Evolutionary conservation across 768 basidiomycete species (phyloP), one percentile per base, ranked within the genome.

Genomic region (Agrocybe chaxingu): DNA sequence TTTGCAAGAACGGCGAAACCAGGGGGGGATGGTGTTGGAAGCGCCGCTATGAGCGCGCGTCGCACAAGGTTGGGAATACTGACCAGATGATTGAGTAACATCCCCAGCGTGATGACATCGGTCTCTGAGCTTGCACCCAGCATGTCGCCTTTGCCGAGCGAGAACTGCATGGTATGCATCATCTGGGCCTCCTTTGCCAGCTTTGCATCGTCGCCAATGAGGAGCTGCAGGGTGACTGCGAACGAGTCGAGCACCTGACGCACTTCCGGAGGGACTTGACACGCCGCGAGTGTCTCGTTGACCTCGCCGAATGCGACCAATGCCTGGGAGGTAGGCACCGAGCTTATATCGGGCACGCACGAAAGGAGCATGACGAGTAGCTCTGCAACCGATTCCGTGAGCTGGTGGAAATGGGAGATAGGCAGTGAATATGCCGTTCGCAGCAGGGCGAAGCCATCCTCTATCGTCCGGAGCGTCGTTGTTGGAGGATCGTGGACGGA

Each of bases 151-250:
- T 83, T 87, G 13, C 79, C 79, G 30, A 83, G 62, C 8, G 76
- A 69, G 46, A 83, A 62, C 50, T 84, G 85, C 35, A 83, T 65
- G 16, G 70, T 79, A 46, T 87, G 86, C 70, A 87, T 79, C 66
- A 87, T 75, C 51, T 88, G 85, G 11, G 84, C 80, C 66, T 89
- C 86, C 50, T 80, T 72, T n/a, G 82, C 77, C 42, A 74, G 77
- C 62, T 85, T 87, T 19, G 78, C 80, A 50, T 89, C 87, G 56
- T 88, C 86, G 35, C 82, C 84, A 31, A 87, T 73, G 30, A 82
- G 57, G 52, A 85, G 70, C 48, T 79, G 79, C 39, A 89, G 64
- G 4, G 81, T 79, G 34, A 87, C 60, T 3, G 73, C 71, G 57
- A 85, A 84, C 8, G 70, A 70, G 54, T 89, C 85, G 19, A 89